A percentile compares a stretch with the other conserved stretches of the same genome.
phyloP scores from a whole-genome alignment of 2,329 filamentous ascomycete genomes.

The Xylariaceae sp. region DNA sequence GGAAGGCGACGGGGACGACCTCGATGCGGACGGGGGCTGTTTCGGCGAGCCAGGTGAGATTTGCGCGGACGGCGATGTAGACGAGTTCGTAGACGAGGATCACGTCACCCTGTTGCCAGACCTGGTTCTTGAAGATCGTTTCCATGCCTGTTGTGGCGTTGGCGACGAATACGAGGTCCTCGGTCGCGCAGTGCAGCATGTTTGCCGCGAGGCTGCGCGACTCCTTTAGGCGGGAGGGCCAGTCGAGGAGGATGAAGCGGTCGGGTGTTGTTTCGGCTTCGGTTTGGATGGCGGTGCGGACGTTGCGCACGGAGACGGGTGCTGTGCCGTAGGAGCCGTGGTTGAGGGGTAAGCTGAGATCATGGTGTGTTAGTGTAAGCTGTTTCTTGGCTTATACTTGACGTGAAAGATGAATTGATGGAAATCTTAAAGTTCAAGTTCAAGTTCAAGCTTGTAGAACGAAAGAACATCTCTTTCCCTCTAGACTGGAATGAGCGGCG shows the following conservation, averaged over 20 bases:
- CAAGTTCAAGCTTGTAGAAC: too few relatives aligned
- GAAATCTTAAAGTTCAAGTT: neutral
- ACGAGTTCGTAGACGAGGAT: constrained; percentile 59
- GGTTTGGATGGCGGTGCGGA: constrained; percentile 22
- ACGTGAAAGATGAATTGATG: neutral
- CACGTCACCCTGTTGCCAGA: constrained; percentile 50
- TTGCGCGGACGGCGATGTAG: constrained; percentile 57
- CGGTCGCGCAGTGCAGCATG: constrained; percentile 19
- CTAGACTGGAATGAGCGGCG: neutral
- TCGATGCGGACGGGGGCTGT: constrained; percentile 36
- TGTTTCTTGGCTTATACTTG: neutral
- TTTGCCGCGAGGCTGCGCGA: constrained; percentile 20
- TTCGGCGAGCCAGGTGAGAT: constrained; percentile 53
- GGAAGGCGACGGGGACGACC: constrained; percentile 48
- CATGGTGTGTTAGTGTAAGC: neutral
- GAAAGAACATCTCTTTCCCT: too few relatives aligned
- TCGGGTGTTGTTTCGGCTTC: constrained; percentile 28
- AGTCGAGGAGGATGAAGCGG: constrained; percentile 29
- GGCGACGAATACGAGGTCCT: constrained; percentile 50
- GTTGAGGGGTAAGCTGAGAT: constrained; percentile 26
- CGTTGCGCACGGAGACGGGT: constrained; percentile 23
- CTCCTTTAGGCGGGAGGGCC: constrained; percentile 18
- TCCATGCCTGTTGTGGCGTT: constrained; percentile 62
- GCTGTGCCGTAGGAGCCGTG: constrained; percentile 30
- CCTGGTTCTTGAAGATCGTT: constrained; percentile 56